phyloP scores from a whole-genome alignment of 2,329 filamentous ascomycete genomes.

The Nemania sp. region DNA sequence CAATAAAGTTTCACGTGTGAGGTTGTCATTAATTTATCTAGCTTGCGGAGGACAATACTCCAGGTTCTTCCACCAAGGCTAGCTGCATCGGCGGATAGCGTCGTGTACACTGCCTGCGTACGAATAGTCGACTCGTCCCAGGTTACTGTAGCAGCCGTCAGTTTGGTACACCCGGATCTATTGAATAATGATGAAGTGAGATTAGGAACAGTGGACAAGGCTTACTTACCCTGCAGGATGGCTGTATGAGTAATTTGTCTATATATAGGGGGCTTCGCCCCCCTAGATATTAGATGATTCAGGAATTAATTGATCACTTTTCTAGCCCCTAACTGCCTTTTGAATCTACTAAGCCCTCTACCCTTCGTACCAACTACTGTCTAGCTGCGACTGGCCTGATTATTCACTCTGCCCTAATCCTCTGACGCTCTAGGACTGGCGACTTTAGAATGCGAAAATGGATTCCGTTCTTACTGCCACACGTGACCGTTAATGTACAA shows the following conservation, averaged over 20 bases:
- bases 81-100: constrained; percentile 10
- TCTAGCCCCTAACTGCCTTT: too few relatives aligned
- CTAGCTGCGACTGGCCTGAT: too few relatives aligned
- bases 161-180: not conserved
- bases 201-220: too few relatives aligned
- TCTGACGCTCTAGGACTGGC: not conserved
- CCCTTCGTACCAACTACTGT: too few relatives aligned
- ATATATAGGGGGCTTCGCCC: too few relatives aligned
- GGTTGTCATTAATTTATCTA: not conserved
- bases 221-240: too few relatives aligned
- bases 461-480: not conserved
- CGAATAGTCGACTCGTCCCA: not conserved
- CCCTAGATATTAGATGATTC: too few relatives aligned
- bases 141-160: not conserved
- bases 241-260: too few relatives aligned
- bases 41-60: constrained; percentile 12
- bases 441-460: not conserved
- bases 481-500: not conserved
- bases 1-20: too few relatives aligned
- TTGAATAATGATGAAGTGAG: not conserved
- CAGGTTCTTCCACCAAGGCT: constrained; percentile 4
- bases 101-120: constrained; percentile 21
- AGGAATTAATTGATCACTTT: too few relatives aligned
- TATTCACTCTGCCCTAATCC: too few relatives aligned
- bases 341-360: too few relatives aligned